phyloP scores from a whole-genome alignment of 1,139 yeast genomes.

The Yamadazyma jaroonii region DNA sequence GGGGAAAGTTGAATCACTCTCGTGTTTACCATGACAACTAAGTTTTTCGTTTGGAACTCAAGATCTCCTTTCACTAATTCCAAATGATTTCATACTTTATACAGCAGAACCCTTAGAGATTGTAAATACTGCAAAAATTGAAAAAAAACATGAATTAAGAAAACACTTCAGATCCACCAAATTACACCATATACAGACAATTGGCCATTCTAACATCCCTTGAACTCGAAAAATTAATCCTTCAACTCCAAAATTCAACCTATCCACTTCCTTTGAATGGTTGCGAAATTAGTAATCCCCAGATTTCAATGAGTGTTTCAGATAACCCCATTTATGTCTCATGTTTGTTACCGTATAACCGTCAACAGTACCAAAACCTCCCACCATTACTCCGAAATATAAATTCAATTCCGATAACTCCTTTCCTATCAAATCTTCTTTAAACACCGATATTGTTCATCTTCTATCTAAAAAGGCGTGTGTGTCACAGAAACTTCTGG shows the following conservation, averaged over 20 bases:
- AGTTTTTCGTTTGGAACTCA: too few species aligned
- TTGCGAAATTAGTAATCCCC: constrained; percentile 2
- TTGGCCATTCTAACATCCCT: too few species aligned
- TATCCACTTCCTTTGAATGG: neutral
- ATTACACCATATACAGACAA: too few species aligned
- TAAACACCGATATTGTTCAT: neutral
- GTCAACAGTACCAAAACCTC: neutral
- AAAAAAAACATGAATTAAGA: too few species aligned
- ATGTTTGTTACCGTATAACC: neutral
- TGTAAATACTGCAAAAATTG: neutral
- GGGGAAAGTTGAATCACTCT: too few species aligned
- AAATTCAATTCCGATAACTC: neutral
- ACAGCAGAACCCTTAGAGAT: neutral
- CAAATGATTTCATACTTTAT: too few species aligned
- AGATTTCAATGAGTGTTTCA: neutral
- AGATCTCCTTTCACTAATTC: too few species aligned
- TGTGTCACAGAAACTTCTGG: constrained; percentile 15
- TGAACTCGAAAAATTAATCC: too few species aligned
- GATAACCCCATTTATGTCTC: neutral
- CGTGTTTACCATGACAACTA: too few species aligned
- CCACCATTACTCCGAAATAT: neutral
- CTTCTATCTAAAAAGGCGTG: neutral
- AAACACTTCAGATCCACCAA: too few species aligned
- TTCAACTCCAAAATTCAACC: too few species aligned
- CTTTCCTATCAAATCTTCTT: neutral